phyloP scores from a whole-genome alignment of 2,329 filamentous ascomycete genomes.

The Colletotrichum endophyticum region DNA sequence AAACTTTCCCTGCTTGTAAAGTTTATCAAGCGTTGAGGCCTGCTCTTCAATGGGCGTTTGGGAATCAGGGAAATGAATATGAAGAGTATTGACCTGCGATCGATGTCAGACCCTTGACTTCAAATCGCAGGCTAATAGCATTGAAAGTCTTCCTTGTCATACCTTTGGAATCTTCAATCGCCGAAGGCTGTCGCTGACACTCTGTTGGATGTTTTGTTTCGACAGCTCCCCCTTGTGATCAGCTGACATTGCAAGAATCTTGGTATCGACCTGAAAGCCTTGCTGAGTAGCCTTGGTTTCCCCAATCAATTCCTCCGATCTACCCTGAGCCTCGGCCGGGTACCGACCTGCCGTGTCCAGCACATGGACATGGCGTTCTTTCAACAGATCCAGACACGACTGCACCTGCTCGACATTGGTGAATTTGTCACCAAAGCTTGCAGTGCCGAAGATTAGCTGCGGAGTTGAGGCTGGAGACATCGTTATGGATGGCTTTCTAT shows the following conservation, averaged over 20 bases:
- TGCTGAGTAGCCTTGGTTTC: neutral
- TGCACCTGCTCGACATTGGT: neutral
- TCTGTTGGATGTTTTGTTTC: neutral
- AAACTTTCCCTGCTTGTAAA: neutral
- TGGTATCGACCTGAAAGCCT: neutral
- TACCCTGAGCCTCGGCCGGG: neutral
- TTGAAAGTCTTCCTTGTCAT: neutral
- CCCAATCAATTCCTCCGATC: neutral
- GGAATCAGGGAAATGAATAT: neutral
- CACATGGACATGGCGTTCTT: neutral
- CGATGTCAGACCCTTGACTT: neutral
- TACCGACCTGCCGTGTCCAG: neutral
- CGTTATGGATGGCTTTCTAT: neutral
- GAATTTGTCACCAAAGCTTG: neutral
- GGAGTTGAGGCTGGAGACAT: neutral
- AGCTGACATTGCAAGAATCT: neutral
- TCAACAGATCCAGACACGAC: neutral
- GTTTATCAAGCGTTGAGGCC: neutral
- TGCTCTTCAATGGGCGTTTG: neutral
- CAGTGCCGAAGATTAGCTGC: neutral
- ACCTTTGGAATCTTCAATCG: neutral
- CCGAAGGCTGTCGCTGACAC: neutral
- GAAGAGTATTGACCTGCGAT: neutral
- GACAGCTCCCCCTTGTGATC: neutral
- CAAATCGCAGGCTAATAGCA: neutral